These are phyloP conservation scores for Cucumis hystrix DNA, from an alignment of 306 rosid genomes.

Conservation along the genomic window DNA sequence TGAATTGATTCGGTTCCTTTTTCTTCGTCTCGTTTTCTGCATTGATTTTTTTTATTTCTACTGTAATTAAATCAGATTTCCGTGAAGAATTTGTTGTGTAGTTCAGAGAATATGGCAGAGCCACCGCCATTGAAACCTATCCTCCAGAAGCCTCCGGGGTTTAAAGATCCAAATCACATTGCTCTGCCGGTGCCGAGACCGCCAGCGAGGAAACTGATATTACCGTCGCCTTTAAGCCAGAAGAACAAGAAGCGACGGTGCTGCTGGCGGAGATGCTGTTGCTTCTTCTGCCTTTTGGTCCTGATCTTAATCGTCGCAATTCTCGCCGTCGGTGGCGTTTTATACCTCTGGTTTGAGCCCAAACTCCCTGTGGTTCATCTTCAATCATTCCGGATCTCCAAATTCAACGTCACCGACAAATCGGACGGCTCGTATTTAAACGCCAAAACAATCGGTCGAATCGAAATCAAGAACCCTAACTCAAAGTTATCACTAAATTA, in stretches of 20 bases:
- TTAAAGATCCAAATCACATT: slow-evolving; percentile 17
- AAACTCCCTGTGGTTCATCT: slow-evolving; percentile 42
- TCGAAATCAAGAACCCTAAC: slow-evolving; percentile 50
- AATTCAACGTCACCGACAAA: slow-evolving; percentile 25
- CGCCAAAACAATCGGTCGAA: slow-evolving; percentile 21
- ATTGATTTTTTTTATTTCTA: not conserved
- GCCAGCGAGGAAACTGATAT: slow-evolving; percentile 14
- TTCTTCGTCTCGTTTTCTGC: not conserved
- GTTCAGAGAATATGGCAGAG: slow-evolving; percentile 21
- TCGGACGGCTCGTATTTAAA: slow-evolving; percentile 31
- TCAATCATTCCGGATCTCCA: slow-evolving; percentile 33
- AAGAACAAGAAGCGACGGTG: slow-evolving; percentile 12
- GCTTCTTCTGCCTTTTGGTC: slow-evolving; percentile 26
- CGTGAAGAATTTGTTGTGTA: not conserved
- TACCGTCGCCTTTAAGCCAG: slow-evolving; percentile 31
- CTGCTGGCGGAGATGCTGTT: slow-evolving; percentile 36
- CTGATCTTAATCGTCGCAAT: slow-evolving; percentile 21
- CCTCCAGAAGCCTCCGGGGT: slow-evolving; percentile 74
- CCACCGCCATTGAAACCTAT: slow-evolving; percentile 19
- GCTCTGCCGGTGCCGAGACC: slow-evolving; percentile 8
- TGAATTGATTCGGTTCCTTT: not conserved
- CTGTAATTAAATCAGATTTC: not conserved
- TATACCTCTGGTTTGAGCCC: slow-evolving; percentile 48
- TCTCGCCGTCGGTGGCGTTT: slow-evolving; percentile 23
- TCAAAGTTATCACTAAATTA: slow-evolving; percentile 26